A percentile compares a stretch with the other conserved stretches of the same genome.
Evolutionary conservation across 2,329 filamentous ascomycete species (phyloP).

Genomic region (Seiridium unicorne): DNA sequence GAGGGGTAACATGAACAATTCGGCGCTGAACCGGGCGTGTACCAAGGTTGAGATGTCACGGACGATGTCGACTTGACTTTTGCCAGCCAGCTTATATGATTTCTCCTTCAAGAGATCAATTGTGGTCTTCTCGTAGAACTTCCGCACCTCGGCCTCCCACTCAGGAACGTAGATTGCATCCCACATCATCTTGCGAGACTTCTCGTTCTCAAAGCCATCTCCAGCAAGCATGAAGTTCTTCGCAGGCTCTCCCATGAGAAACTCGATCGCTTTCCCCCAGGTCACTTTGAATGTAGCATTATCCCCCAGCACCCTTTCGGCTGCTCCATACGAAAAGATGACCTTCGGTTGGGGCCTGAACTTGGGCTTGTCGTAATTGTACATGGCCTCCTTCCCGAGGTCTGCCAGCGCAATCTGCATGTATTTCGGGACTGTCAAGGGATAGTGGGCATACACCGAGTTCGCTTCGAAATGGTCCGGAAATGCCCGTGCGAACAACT

Average conservation of each 20-base stretch:
- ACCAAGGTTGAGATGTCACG: conserved; percentile 37
- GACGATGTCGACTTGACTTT: conserved; percentile 20
- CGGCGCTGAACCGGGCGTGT: conserved; percentile 53
- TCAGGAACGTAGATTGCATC: neutral
- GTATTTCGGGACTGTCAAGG: conserved; percentile 5
- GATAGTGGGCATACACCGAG: conserved; percentile 9
- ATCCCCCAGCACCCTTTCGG: neutral
- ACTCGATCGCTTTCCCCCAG: conserved; percentile 1
- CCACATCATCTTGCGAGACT: neutral
- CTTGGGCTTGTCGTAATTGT: neutral
- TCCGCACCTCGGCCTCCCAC: conserved; percentile 1
- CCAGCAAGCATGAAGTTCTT: neutral
- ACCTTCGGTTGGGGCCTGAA: neutral
- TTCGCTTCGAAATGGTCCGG: conserved; percentile 58
- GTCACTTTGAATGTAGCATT: neutral
- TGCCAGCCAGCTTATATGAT: neutral
- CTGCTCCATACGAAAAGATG: neutral
- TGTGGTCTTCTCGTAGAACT: conserved; percentile 4
- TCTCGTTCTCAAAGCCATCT: neutral
- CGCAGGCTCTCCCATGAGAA: neutral
- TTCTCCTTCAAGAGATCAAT: neutral
- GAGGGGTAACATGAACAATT: conserved; percentile 53
- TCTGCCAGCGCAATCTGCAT: conserved; percentile 6
- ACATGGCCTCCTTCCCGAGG: conserved; percentile 1
- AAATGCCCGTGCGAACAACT: conserved; percentile 63